phyloP scores from a whole-genome alignment of 2,329 filamentous ascomycete species.

The Colletotrichum ledebouriae region DNA sequence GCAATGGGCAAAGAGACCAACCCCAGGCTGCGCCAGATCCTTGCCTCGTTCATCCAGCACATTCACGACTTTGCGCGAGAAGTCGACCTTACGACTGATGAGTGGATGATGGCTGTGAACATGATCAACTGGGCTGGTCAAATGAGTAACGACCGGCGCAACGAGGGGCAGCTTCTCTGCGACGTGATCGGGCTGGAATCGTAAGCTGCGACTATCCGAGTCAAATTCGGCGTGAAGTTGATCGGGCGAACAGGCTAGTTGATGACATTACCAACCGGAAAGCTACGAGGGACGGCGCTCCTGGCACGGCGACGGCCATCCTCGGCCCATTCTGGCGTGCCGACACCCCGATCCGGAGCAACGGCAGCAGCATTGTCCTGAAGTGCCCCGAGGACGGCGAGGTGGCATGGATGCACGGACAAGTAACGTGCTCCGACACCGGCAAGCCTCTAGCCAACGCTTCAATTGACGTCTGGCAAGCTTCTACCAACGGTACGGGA shows the following conservation, averaged over 20 bases:
- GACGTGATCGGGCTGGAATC: constrained; percentile 83
- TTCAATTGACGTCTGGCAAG: constrained; percentile 83
- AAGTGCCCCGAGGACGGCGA: constrained; percentile 63
- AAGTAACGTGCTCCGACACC: constrained; percentile 67
- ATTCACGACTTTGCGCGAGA: constrained; percentile 87
- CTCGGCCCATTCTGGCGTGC: constrained; percentile 88
- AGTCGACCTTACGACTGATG: constrained; percentile 82
- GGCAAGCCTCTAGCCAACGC: constrained; percentile 75
- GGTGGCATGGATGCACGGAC: constrained; percentile 75
- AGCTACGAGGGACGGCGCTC: constrained; percentile 58
- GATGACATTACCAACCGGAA: constrained; percentile 84
- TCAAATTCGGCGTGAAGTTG: background rate
- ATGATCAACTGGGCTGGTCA: constrained; percentile 73
- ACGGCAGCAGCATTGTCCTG: constrained; percentile 76
- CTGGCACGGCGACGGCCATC: constrained; percentile 80
- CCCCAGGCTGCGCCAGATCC: constrained; percentile 76
- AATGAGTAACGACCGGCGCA: constrained; percentile 76
- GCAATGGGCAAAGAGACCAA: constrained; percentile 80
- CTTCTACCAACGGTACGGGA: constrained; percentile 74
- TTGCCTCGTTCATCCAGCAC: constrained; percentile 77
- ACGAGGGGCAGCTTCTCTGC: constrained; percentile 80
- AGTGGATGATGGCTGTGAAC: constrained; percentile 80
- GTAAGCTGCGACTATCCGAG: constrained; percentile 45
- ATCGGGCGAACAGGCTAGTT: constrained; percentile 64
- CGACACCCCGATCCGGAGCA: constrained; percentile 77